Conservation (phyloP, 352 stramenopile species). For the Plasmopara viticola region DNA sequence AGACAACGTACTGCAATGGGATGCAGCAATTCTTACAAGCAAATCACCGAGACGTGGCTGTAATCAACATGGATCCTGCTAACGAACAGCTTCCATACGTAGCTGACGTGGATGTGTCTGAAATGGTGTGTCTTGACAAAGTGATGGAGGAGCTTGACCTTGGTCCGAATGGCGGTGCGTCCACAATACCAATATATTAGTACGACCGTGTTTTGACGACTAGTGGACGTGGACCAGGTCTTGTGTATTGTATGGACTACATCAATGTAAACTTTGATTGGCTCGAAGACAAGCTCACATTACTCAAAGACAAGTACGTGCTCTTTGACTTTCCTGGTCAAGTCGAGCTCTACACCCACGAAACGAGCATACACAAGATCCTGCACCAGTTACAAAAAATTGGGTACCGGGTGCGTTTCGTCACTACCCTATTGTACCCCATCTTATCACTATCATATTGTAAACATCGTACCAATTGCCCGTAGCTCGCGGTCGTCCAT, state of each 20-base stretch:
- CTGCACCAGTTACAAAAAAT: slow-evolving; percentile 92
- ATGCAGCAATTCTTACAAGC: slow-evolving; percentile 92
- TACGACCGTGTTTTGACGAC: not conserved
- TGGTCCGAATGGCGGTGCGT: slow-evolving; percentile 91
- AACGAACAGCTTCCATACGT: slow-evolving; percentile 89
- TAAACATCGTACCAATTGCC: not conserved
- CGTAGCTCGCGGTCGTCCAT: slow-evolving; percentile 89
- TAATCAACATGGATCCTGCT: slow-evolving; percentile 98
- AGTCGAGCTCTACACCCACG: slow-evolving; percentile 99
- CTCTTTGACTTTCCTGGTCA: slow-evolving; percentile 99
- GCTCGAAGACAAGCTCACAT: slow-evolving; percentile 91
- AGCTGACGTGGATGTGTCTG: slow-evolving; percentile 89
- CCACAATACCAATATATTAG: not conserved
- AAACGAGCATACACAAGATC: slow-evolving; percentile 94
- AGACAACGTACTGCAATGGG: slow-evolving; percentile 98
- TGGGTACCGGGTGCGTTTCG: slow-evolving; percentile 62
- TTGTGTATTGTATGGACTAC: slow-evolving; percentile 99
- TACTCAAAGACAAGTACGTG: slow-evolving; percentile 91
- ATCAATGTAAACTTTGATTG: slow-evolving; percentile 98
- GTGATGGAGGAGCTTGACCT: slow-evolving; percentile 92
- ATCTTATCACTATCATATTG: not conserved
- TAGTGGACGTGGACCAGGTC: slow-evolving; percentile 24
- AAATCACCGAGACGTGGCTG: slow-evolving; percentile 60
- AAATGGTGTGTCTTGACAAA: slow-evolving; percentile 95
- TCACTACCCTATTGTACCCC: too few species aligned